Percentiles rank a stretch among this genome's conserved stretches.
These are phyloP conservation scores for Candida piceae DNA, from an alignment of 805 yeast genomes.

Conservation along the genomic window DNA sequence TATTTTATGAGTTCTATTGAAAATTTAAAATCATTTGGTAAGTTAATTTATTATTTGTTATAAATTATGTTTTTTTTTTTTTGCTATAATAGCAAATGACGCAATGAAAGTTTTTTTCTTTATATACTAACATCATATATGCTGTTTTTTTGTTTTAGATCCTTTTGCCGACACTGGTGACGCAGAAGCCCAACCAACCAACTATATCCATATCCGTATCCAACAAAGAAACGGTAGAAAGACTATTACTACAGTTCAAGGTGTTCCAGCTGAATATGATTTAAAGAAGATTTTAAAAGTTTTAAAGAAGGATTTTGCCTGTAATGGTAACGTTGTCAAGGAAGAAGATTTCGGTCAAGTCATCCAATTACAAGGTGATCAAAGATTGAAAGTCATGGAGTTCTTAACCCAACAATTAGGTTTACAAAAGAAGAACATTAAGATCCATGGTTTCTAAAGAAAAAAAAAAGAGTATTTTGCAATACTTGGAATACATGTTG, in stretches of 20 bases:
- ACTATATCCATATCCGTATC: constrained; percentile 96
- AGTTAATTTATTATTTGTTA: constrained; percentile 19
- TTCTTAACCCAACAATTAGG: constrained; percentile 82
- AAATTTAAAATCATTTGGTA: constrained; percentile 74
- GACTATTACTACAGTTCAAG: constrained; percentile 97
- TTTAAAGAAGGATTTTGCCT: constrained; percentile 95
- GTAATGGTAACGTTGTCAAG: constrained; percentile 96
- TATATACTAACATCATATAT: no score
- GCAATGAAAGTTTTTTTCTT: no score
- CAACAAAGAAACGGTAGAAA: constrained; percentile 99
- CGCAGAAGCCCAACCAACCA: constrained; percentile 93
- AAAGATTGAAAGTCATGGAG: constrained; percentile 93
- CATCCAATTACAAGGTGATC: constrained; percentile 98
- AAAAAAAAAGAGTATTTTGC: no score
- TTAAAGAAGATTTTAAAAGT: constrained; percentile 89
- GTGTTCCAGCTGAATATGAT: constrained; percentile 92
- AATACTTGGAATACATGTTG: no score
- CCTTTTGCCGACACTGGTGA: constrained; percentile 99
- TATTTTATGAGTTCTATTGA: constrained; percentile 82
- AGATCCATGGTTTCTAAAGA: constrained; percentile 95
- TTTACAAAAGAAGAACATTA: constrained; percentile 92
- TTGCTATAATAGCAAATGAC: no score
- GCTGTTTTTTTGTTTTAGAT: constrained; percentile 39
- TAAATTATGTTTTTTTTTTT: no score
- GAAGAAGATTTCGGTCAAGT: constrained; percentile 96